Evolutionary conservation across 2,329 filamentous ascomycete species (phyloP).

Genomic region (Epichloe scottii): DNA sequence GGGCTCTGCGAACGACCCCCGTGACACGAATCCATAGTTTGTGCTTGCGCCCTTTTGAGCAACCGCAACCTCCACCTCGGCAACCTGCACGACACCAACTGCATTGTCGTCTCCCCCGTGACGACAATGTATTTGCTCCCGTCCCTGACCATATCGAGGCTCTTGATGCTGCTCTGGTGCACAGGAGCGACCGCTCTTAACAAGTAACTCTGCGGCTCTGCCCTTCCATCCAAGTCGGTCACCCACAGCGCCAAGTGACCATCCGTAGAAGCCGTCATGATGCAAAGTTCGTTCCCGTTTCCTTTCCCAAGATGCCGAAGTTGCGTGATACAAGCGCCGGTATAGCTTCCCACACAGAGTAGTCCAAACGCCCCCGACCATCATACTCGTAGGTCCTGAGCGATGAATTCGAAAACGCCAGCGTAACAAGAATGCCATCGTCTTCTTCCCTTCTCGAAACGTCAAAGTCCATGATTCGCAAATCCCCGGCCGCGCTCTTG

Average conservation of each 20-base stretch:
- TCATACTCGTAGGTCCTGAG: constrained; percentile 49
- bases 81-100: constrained; percentile 41
- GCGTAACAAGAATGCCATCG: constrained; percentile 34
- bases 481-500: constrained; percentile 43
- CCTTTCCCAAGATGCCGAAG: constrained; percentile 27
- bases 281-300: constrained; percentile 14
- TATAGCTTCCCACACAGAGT: constrained; percentile 46
- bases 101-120: constrained; percentile 86
- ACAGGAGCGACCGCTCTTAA: constrained; percentile 30
- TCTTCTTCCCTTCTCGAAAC: constrained; percentile 21
- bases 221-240: constrained; percentile 8
- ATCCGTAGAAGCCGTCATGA: constrained; percentile 69
- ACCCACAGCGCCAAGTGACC: constrained; percentile 45
- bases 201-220: constrained; percentile 10
- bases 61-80: constrained; percentile 7
- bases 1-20: constrained; percentile 35
- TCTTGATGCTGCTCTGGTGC: constrained; percentile 76
- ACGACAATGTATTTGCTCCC: constrained; percentile 37
- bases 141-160: constrained; percentile 32
- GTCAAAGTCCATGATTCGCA: constrained; percentile 74
- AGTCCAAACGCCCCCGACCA: constrained; percentile 30
- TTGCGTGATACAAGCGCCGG: constrained; percentile 65
- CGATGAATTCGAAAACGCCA: constrained; percentile 76
- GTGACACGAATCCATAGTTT: constrained; percentile 12
- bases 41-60: not conserved